Evolutionary conservation across 495 filamentous ascomycete species (phyloP).

Genomic region (Haplographium delicatum): DNA sequence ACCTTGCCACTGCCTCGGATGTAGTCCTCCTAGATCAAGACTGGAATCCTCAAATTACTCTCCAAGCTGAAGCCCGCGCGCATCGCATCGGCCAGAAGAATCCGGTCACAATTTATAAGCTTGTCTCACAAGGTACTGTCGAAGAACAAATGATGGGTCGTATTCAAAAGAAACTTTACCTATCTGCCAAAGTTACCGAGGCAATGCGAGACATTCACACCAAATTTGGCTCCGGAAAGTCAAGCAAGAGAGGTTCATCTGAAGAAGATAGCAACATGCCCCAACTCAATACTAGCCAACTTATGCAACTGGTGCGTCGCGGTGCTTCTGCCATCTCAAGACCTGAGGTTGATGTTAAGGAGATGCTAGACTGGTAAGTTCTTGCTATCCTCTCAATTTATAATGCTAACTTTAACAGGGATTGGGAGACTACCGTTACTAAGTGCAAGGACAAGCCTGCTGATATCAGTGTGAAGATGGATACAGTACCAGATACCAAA

Average conservation of each 20-base stretch:
- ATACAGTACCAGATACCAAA: slow-evolving; percentile 25
- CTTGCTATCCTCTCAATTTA: background rate
- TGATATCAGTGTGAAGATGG: slow-evolving; percentile 34
- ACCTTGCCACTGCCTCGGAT: slow-evolving; percentile 53
- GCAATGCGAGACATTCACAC: slow-evolving; percentile 50
- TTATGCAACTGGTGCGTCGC: slow-evolving; percentile 53
- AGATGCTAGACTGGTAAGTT: slow-evolving; percentile 51
- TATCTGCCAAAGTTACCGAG: slow-evolving; percentile 58
- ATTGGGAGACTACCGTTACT: slow-evolving; percentile 48
- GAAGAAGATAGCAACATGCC: slow-evolving; percentile 40
- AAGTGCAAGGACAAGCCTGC: slow-evolving; percentile 51
- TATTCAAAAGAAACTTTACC: slow-evolving; percentile 62
- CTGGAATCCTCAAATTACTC: slow-evolving; percentile 64
- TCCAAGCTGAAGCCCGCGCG: slow-evolving; percentile 94
- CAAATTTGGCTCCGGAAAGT: slow-evolving; percentile 27
- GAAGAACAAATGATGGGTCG: slow-evolving; percentile 82
- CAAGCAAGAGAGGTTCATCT: slow-evolving; percentile 18
- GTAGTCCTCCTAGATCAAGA: slow-evolving; percentile 63
- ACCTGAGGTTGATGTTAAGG: slow-evolving; percentile 46
- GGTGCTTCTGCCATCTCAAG: slow-evolving; percentile 50
- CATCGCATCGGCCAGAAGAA: slow-evolving; percentile 90
- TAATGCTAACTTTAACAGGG: slow-evolving; percentile 23
- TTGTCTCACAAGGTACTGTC: slow-evolving; percentile 79
- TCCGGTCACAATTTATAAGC: slow-evolving; percentile 77
- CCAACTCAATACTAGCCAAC: slow-evolving; percentile 42